phyloP scores from a whole-genome alignment of 1,284 basidiomycete genomes.

The Pseudozyma tsukubaensis region DNA sequence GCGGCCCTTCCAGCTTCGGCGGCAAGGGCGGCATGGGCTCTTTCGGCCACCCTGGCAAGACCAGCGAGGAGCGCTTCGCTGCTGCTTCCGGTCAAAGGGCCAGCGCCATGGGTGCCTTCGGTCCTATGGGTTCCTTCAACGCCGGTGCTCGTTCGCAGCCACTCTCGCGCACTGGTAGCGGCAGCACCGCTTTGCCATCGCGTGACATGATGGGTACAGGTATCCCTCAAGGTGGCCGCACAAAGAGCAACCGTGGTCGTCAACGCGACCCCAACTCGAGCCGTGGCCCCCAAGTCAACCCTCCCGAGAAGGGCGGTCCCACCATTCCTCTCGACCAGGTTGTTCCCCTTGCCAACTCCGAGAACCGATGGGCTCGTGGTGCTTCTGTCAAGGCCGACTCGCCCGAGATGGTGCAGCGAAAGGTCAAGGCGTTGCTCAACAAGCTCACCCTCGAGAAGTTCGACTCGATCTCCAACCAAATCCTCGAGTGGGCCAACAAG shows the following conservation, averaged over 20 bases:
- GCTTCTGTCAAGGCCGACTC: conserved; percentile 73
- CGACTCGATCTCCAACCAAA: conserved; percentile 91
- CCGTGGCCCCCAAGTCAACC: conserved; percentile 62
- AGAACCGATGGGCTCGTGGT: conserved; percentile 80
- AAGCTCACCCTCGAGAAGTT: conserved; percentile 98
- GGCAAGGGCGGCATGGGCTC: conserved; percentile 62
- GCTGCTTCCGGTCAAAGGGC: conserved; percentile 50
- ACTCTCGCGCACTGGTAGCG: conserved; percentile 65
- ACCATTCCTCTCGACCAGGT: conserved; percentile 73
- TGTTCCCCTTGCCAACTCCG: conserved; percentile 79
- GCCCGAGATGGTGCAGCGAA: conserved; percentile 86
- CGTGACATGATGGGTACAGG: conserved; percentile 68
- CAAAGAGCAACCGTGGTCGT: conserved; percentile 65
- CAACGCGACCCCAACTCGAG: conserved; percentile 61
- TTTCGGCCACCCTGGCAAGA: conserved; percentile 60
- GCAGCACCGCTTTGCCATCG: conserved; percentile 64
- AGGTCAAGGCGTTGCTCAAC: conserved; percentile 93
- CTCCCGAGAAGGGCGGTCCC: conserved; percentile 68
- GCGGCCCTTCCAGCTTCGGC: conserved; percentile 55
- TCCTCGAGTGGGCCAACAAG: conserved; percentile 93
- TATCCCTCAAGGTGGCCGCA: conserved; percentile 61
- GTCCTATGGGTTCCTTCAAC: conserved; percentile 65
- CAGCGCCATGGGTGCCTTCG: conserved; percentile 60
- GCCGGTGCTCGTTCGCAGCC: conserved; percentile 64
- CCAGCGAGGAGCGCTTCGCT: conserved; percentile 68